Evolutionary conservation across 139 green algal species (phyloP).

Genomic region (Tetradesmus obliquus): DNA sequence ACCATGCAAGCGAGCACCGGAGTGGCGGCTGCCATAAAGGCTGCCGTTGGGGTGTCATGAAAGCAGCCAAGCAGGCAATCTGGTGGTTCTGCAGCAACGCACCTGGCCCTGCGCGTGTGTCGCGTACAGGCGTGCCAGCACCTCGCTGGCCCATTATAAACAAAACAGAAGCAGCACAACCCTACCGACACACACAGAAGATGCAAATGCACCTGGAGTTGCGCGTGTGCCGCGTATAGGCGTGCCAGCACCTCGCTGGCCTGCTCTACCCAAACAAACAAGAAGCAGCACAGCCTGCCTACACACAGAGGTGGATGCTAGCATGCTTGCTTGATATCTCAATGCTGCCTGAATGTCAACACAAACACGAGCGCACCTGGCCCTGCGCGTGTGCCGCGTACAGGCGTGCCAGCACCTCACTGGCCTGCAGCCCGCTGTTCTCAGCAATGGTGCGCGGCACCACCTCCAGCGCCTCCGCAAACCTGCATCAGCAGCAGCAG

Average conservation of each 20-base stretch:
- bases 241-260: slow-evolving; percentile 77
- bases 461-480: slow-evolving; percentile 94
- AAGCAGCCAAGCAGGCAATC: no score
- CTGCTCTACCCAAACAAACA: slow-evolving; percentile 19
- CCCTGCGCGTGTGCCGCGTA: slow-evolving; percentile 90
- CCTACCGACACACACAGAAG: no score
- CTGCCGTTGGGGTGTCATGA: no score
- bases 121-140: slow-evolving; percentile 71
- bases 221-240: neutral
- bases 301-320: no score
- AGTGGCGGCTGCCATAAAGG: no score
- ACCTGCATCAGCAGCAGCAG: slow-evolving; percentile 67
- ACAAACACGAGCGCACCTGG: neutral
- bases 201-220: no score
- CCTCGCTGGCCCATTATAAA: slow-evolving; percentile 61
- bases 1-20: no score
- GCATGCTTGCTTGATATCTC: no score
- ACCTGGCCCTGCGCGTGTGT: no score
- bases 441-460: slow-evolving; percentile 94
- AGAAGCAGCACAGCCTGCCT: neutral
- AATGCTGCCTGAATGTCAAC: no score
- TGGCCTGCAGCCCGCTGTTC: slow-evolving; percentile 82
- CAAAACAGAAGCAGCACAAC: neutral
- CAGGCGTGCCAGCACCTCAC: slow-evolving; percentile 81
- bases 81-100: no score